Base-by-base conservation (phyloP, 768 basidiomycete genomes). In the Lepiota brunneoincarnata region DNA sequence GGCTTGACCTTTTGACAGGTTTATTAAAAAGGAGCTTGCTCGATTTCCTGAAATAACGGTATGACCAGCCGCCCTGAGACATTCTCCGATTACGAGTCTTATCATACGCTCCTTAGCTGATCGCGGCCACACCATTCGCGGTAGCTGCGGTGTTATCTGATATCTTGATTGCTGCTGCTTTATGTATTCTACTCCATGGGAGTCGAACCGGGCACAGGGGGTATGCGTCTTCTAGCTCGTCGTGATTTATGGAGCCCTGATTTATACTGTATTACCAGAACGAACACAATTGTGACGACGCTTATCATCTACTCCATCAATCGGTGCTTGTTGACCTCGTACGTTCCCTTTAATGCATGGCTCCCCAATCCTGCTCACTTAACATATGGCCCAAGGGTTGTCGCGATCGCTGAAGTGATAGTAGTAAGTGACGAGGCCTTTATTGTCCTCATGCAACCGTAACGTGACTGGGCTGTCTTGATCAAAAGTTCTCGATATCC, bases 301-400 rank as follows among this genome's bases (percentile, higher is more conserved):
- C 63, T 80, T 21, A 80, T 79, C 4, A 61, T 80, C 21, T 80
- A 75, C 56, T 75, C 78, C 4, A 75, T 80, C 57, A 79, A 79
- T 55, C 77, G 77, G 4, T 79, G 77, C 51, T 55, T 80, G 11
- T 60, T 80, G 36, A 79, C 78, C 26, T 75, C 75, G 77, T 79
- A 56, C 49, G 75, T 65, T 3, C 1, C n/a, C 35, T 12, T 15
- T 36, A 49, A n/a, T 14, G 2, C 37, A 20, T 18, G n/a, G 12
- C 31, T 36, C 1, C 9, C 36, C 44, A 12, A 26, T 6, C 15
- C 7, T 15, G 17, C 23, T 49, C 4, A 31, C 47, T 26, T 38
- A 42, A 14, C 23, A 38, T 38, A 39, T 18, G 10, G 7, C 23
- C 24, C 41, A 46, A 71, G 72, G 15, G 64, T 69, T 17, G 69